Base-by-base conservation (phyloP, 495 filamentous ascomycete species). In the Chaetomium cochliodes region DNA sequence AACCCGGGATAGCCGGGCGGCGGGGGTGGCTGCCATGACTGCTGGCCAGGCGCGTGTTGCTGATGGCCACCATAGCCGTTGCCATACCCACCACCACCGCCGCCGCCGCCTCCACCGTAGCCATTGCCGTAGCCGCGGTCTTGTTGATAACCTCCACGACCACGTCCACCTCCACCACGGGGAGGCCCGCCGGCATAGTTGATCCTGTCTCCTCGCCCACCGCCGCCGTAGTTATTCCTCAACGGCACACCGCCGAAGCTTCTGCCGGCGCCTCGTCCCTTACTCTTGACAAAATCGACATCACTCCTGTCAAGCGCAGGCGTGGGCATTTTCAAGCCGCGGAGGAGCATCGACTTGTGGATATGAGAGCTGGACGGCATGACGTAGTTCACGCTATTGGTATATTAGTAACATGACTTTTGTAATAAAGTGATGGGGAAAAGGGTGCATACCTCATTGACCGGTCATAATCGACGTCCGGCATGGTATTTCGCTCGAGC, bases 321-420 rank as follows among this genome's bases (percentile, higher is more conserved):
- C 1, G 81, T 76, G 0, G 86, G 79, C 57, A 92, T 83, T 67
- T 88, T 86, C 50, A 93, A 86, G 9, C 94, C 96, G 4, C 90
- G 87, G 58, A 99, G 82, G 26, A 99, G 83, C 90, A 96, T 94
- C 9, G 93, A 97, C 70, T 97, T 97, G 78, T 99, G 94, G 22
- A 85, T 77, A 68, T 90, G 82, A 18, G 78, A 76, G 15, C 84
- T 85, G 47, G 83, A 77, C 0, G 93, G 93, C 74, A 97, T 89
- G 33, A 90, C 85, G 73, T 96, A 99, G 64, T 88, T 76, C 52
- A 97, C 90, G 68, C 90, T 96, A 62, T 16, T 52, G 22, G 58
- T 30, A 2, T 59, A 65, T 72, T 60, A 71, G 67, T 30, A 61
- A 57, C 20, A 57, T 47, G 37, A 11, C 20, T 42, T 8, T 20